Percentiles rank a stretch among this genome's conserved stretches.
phyloP scores from a whole-genome alignment of 805 yeast genomes.

The Candida silvatica region DNA sequence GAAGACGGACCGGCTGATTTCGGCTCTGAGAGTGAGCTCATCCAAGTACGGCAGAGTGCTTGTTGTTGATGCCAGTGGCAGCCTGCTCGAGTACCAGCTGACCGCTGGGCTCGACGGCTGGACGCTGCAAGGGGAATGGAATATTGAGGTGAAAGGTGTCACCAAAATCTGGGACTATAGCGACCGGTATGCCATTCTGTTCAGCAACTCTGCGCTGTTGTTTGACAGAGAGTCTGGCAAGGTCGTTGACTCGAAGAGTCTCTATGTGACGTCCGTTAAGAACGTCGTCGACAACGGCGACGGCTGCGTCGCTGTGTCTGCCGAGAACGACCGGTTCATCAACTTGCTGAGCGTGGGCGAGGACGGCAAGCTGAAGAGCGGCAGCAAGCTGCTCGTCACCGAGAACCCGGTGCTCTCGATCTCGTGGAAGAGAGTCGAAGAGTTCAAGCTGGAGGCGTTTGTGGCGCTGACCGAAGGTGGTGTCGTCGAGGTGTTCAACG shows the following conservation, averaged over 20 bases:
- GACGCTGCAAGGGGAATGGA: not conserved
- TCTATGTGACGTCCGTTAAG: slow-evolving; percentile 9
- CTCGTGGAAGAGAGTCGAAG: slow-evolving; percentile 25
- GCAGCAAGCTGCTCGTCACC: slow-evolving; percentile 49
- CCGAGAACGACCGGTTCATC: slow-evolving; percentile 74
- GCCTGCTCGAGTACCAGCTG: slow-evolving; percentile 1
- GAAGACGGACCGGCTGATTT: not conserved
- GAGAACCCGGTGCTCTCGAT: slow-evolving; percentile 50
- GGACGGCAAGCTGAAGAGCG: slow-evolving; percentile 1
- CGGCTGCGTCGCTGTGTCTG: slow-evolving; percentile 29
- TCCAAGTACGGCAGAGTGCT: not conserved
- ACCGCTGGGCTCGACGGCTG: not conserved
- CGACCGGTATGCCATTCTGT: slow-evolving; percentile 1
- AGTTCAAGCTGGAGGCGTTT: slow-evolving; percentile 27
- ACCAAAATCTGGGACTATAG: not conserved
- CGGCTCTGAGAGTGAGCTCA: not conserved
- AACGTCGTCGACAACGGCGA: not conserved
- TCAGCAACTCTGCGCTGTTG: slow-evolving; percentile 6
- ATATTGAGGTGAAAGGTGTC: not conserved
- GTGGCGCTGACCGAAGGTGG: slow-evolving; percentile 71
- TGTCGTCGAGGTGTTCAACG: slow-evolving; percentile 56
- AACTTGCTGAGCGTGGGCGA: slow-evolving; percentile 38
- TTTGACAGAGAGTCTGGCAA: slow-evolving; percentile 6
- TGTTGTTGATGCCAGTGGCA: not conserved
- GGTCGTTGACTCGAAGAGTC: slow-evolving; percentile 7